Evolutionary conservation across 108 stramenopile species (phyloP), one percentile per base, ranked within the genome.

Genomic region (Bacterosira constricta): DNA sequence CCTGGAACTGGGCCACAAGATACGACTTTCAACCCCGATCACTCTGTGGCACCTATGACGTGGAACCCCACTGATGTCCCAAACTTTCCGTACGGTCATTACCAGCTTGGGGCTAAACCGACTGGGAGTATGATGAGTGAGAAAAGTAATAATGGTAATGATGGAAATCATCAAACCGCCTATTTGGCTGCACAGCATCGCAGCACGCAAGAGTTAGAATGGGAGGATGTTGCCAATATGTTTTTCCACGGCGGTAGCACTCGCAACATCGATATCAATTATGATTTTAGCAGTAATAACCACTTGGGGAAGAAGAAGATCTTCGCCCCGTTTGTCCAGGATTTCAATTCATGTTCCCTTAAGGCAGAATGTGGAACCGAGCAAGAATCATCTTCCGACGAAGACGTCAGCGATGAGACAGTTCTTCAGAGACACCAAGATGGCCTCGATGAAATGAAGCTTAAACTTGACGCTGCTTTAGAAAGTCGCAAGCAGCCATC

Each of bases 401-500:
- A 94, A 69, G 87, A 94, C 64, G 55, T 91, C 18, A 80, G 80
- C 61, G 93, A 94, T 47, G 89, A 87, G 46, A 52, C 86, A n/a
- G 66, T 94, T 44, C 66, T 94, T 46, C 76, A 55, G 18, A 58
- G 80, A 25, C 93, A 94, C 59, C 86, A 87, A 53, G 69, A 80
- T 18, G 89, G 85, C 31, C 79, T 94, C 13, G 86, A 89, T 75
- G 69, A 69, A 15, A 94, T 94, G 89, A 91, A 90, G 67, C 79
- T 76, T n/a, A 91, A 88, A 47, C 68, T 94, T 25, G 73, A 75
- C 36, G 77, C 77, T 29, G 57, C 67, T 23, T 37, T 68, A 47
- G 69, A 78, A 41, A 65, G 64, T 29, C 69, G 69, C 31, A 67
- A 65, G 52, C 77, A 70, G 61, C 56, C 42, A 44, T 27, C 69